A percentile compares a stretch with the other conserved stretches of the same genome.
Conservation (phyloP, 305 asterid species). For the Euphrasia arctica region DNA sequence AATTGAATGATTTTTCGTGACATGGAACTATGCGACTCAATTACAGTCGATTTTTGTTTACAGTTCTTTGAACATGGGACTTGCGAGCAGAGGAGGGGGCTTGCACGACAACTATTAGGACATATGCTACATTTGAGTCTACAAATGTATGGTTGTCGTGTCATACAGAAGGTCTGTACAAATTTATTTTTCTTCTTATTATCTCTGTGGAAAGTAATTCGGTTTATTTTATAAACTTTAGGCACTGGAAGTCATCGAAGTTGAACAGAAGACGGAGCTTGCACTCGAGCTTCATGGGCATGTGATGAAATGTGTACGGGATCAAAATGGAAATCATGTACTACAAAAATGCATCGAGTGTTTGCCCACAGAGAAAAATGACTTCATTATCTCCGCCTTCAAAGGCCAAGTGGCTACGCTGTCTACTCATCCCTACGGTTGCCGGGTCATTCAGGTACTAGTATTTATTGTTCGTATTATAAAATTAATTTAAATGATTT, state of each 20-base stretch:
- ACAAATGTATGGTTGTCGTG: conserved; percentile 90
- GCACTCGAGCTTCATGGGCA: conserved; percentile 80
- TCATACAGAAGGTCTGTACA: conserved; percentile 65
- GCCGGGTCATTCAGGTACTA: conserved; percentile 79
- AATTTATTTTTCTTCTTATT: too few relatives aligned
- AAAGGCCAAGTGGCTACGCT: conserved; percentile 63
- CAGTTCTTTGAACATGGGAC: conserved; percentile 86
- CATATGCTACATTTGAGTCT: conserved; percentile 75
- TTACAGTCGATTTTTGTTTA: conserved; percentile 22
- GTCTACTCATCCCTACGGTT: conserved; percentile 85
- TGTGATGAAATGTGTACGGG: conserved; percentile 73
- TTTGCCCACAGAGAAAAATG: conserved; percentile 59
- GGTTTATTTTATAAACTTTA: conserved; percentile 14
- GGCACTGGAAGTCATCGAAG: conserved; percentile 72
- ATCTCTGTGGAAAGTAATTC: not conserved
- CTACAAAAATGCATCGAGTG: conserved; percentile 80
- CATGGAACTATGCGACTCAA: conserved; percentile 9
- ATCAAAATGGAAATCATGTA: conserved; percentile 85
- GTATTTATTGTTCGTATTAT: not conserved
- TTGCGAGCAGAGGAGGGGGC: conserved; percentile 57
- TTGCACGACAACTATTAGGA: conserved; percentile 63
- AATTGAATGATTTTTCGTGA: conserved; percentile 8
- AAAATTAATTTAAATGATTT: too few relatives aligned
- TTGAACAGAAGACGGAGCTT: conserved; percentile 71
- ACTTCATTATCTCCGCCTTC: conserved; percentile 57